A percentile compares a stretch with the other conserved stretches of the same genome.
Evolutionary conservation across 305 asterid genomes (phyloP).

Genomic region (Fraxinus paxiana): DNA sequence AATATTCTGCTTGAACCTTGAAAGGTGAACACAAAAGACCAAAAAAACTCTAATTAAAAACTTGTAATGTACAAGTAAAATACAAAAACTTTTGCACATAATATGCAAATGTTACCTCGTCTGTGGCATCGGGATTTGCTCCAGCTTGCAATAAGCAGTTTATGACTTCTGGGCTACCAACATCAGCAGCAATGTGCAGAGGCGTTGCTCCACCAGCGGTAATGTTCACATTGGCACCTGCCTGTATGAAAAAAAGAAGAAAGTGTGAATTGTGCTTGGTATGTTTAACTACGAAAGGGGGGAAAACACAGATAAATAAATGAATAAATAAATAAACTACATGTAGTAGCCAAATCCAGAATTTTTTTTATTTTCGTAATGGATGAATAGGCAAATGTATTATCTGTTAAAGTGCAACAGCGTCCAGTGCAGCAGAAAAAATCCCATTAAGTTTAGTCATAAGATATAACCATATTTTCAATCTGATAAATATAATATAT

Average conservation of each 20-base stretch:
- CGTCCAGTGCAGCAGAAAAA: background rate
- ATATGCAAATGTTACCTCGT: constrained; percentile 50
- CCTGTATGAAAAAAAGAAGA: constrained; percentile 46
- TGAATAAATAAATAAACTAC: background rate
- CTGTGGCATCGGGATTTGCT: constrained; percentile 77
- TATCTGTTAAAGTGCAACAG: background rate
- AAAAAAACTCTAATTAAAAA: background rate
- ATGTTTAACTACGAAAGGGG: background rate
- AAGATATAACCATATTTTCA: background rate
- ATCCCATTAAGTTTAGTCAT: background rate
- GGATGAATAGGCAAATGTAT: background rate
- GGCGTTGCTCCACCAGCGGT: constrained; percentile 91
- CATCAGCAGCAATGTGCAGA: constrained; percentile 89
- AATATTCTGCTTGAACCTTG: background rate
- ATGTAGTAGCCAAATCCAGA: background rate
- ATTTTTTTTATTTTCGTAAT: background rate
- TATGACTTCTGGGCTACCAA: constrained; percentile 64
- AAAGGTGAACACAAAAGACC: constrained; percentile 3
- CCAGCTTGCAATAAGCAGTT: constrained; percentile 79
- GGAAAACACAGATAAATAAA: background rate
- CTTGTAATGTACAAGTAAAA: background rate
- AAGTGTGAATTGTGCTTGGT: constrained; percentile 4
- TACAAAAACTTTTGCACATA: background rate
- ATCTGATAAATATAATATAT: background rate
- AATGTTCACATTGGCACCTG: constrained; percentile 71